Base-by-base conservation (phyloP, 2,329 filamentous ascomycete genomes). In the Pseudocercospora crystallina region DNA sequence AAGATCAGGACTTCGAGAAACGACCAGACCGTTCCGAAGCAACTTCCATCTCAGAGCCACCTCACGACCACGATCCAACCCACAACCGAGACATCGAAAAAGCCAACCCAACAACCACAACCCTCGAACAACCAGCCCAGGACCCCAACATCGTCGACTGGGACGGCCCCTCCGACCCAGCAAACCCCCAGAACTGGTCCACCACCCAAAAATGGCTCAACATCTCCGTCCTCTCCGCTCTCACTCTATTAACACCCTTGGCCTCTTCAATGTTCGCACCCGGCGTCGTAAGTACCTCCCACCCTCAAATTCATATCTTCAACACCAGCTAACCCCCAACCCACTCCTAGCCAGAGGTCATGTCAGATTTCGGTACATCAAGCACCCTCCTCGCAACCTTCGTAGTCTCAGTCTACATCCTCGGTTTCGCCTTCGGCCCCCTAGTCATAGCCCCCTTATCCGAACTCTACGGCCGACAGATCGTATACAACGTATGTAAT, bases 241-340 rank as follows among this genome's bases (percentile, higher is more conserved):
- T 82, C 14, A 79, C 75, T 1, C 73, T 80, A 14, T 65, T 80
- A 14, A 73, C 71, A 5, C 77, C 80, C 0, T 68, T 83, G 2
- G 80, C 76, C 1, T 77, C 75, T 3, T 77, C 73, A 3, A 87
- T 87, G 71, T 85, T 89, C 60, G 85, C 85, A 0, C 85, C 86
- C 0, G 84, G 80, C 5, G 80, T 88, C 0, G n/a, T n/a, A n/a
- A n/a, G n/a, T n/a, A n/a, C n/a, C n/a, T n/a, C n/a, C n/a, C n/a
- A n/a, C n/a, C n/a, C n/a, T n/a, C n/a, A n/a, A n/a, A n/a, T n/a
- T n/a, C n/a, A n/a, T n/a, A n/a, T n/a, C n/a, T n/a, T n/a, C n/a
- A n/a, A n/a, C n/a, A n/a, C n/a, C n/a, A n/a, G n/a, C n/a, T n/a
- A n/a, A n/a, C n/a, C n/a, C n/a, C n/a, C n/a, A n/a, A n/a, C n/a